These are phyloP conservation scores for Vigna radiata DNA, from an alignment of 306 rosid genomes.

Conservation along the genomic window DNA sequence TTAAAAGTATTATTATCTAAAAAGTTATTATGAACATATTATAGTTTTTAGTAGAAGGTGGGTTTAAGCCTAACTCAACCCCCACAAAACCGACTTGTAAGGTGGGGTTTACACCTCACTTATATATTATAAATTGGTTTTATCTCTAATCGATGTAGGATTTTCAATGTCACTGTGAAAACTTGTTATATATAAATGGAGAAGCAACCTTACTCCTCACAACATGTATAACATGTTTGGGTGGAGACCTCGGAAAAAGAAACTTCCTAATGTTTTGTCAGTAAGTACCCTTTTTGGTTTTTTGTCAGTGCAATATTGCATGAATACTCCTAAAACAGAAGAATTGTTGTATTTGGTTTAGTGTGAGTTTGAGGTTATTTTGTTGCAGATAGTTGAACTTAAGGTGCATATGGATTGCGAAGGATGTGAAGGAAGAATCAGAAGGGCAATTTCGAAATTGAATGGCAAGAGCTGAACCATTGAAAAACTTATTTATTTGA, in stretches of 20 bases:
- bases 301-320: neutral
- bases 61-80: too few relatives aligned
- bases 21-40: too few relatives aligned
- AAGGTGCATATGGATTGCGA: constrained; percentile 90
- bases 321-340: neutral
- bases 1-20: too few relatives aligned
- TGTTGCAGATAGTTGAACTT: constrained; percentile 71
- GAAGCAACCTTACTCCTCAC: constrained; percentile 1
- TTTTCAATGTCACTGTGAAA: too few relatives aligned
- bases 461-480: constrained; percentile 54
- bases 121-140: too few relatives aligned
- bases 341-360: neutral
- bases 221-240: constrained; percentile 56
- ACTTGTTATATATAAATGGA: neutral
- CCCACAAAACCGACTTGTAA: too few relatives aligned
- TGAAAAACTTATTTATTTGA: neutral
- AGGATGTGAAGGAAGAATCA: constrained; percentile 77
- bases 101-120: too few relatives aligned
- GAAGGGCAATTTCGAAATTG: constrained; percentile 72
- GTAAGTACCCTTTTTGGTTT: constrained; percentile 47
- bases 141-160: too few relatives aligned
- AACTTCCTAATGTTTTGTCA: constrained; percentile 58
- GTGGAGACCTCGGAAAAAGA: constrained; percentile 48
- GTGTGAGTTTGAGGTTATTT: neutral
- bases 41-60: too few relatives aligned